These are phyloP conservation scores for Luffa acutangula DNA, from an alignment of 306 rosid genomes.

Conservation along the genomic window DNA sequence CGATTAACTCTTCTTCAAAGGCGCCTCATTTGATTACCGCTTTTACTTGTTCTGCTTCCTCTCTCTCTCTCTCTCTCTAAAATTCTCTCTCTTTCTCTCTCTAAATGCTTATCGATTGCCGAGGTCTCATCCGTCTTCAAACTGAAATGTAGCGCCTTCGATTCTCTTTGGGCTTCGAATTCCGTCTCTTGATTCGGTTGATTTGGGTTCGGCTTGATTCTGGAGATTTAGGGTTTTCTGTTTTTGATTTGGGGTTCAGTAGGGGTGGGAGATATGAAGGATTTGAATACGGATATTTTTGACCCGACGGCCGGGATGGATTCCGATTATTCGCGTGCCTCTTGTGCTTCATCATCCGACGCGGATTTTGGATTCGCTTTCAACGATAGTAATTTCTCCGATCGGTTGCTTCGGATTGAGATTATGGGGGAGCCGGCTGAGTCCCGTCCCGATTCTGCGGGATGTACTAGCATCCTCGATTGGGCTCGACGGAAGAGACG, in stretches of 20 bases:
- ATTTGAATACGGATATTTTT: conserved; percentile 57
- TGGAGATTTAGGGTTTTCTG: conserved; percentile 5
- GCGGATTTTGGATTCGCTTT: conserved; percentile 91
- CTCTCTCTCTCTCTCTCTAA: background rate
- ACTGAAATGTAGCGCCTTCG: background rate
- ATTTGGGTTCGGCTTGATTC: background rate
- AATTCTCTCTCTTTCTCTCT: background rate
- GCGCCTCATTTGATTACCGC: background rate
- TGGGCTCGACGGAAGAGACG: conserved; percentile 95
- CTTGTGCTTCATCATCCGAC: conserved; percentile 35
- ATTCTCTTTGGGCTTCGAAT: background rate
- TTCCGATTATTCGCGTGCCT: conserved; percentile 37
- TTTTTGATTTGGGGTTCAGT: background rate
- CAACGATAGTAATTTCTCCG: conserved; percentile 94
- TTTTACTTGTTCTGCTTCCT: background rate
- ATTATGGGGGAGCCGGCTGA: conserved; percentile 50
- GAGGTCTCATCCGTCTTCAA: background rate
- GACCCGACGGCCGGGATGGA: conserved; percentile 68
- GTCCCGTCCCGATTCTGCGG: conserved; percentile 39
- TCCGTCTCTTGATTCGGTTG: background rate
- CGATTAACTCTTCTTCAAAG: background rate
- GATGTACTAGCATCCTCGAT: conserved; percentile 58
- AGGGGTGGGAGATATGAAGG: conserved; percentile 17
- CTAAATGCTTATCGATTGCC: background rate
- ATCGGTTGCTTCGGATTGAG: conserved; percentile 78